Percentiles rank a stretch among this genome's conserved stretches.
Evolutionary conservation across 352 stramenopile species (phyloP).

Genomic region (Thraustochytrium striatum): DNA sequence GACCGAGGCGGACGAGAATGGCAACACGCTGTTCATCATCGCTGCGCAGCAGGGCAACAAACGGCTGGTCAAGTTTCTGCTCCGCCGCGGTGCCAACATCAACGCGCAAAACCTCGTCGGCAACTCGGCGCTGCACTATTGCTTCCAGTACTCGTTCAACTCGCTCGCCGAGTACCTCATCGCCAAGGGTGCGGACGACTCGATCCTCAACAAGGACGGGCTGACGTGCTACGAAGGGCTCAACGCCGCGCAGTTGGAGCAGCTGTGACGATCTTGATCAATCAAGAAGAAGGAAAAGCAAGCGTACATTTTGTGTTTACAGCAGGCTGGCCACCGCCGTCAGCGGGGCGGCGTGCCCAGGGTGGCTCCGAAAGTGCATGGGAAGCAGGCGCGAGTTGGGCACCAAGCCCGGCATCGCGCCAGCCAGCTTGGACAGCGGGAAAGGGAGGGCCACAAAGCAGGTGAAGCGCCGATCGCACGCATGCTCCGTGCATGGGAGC

Average conservation of each 20-base stretch:
- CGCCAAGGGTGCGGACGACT: slow-evolving; percentile 84
- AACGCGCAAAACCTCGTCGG: slow-evolving; percentile 90
- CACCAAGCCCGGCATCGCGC: too few relatives aligned
- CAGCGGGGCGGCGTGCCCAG: too few relatives aligned
- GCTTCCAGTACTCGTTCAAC: slow-evolving; percentile 84
- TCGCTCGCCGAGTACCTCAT: slow-evolving; percentile 87
- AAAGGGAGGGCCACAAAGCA: neutral
- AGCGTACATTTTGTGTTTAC: too few relatives aligned
- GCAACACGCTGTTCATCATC: slow-evolving; percentile 90
- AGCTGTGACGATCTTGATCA: neutral
- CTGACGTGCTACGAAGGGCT: slow-evolving; percentile 84
- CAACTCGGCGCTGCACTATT: slow-evolving; percentile 91
- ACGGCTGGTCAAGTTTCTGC: slow-evolving; percentile 86
- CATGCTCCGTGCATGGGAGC: neutral
- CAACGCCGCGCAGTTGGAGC: neutral
- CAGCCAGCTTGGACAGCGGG: too few relatives aligned
- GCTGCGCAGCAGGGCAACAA: slow-evolving; percentile 90
- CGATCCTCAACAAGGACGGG: slow-evolving; percentile 77
- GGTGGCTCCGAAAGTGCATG: too few relatives aligned
- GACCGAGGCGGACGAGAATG: slow-evolving; percentile 76
- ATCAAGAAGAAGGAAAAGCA: neutral
- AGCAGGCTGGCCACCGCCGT: too few relatives aligned
- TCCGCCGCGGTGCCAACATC: slow-evolving; percentile 82
- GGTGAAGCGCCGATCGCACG: neutral
- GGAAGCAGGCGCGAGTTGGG: too few relatives aligned